Conservation (phyloP, 1,139 yeast species). For the Nematodospora anomalae region DNA sequence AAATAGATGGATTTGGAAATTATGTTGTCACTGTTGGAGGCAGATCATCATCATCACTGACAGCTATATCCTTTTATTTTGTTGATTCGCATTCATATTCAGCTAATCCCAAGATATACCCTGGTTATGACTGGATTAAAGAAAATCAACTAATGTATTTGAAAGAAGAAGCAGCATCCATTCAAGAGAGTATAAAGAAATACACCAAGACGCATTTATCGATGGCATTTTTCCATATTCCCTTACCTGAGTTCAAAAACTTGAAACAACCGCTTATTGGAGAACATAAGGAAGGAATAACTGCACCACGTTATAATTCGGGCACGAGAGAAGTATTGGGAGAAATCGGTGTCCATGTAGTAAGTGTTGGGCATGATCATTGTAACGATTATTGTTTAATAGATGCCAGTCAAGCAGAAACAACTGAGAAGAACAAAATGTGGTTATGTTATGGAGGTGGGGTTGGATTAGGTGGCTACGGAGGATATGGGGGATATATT, state of each 20-base stretch:
- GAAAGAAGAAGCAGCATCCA: slow-evolving; percentile 29
- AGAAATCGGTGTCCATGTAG: slow-evolving; percentile 65
- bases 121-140: slow-evolving; percentile 87
- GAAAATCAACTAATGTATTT: slow-evolving; percentile 68
- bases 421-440: slow-evolving; percentile 40
- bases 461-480: slow-evolving; percentile 92
- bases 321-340: slow-evolving; percentile 61
- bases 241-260: slow-evolving; percentile 77
- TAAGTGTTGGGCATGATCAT: slow-evolving; percentile 91
- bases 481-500: slow-evolving; percentile 82
- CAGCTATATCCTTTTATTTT: slow-evolving; percentile 65
- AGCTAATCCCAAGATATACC: slow-evolving; percentile 58
- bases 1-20: slow-evolving; percentile 78
- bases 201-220: slow-evolving; percentile 51
- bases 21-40: slow-evolving; percentile 57
- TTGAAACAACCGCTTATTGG: slow-evolving; percentile 53
- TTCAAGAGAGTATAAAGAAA: slow-evolving; percentile 13
- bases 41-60: slow-evolving; percentile 36
- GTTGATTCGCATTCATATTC: slow-evolving; percentile 81
- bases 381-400: slow-evolving; percentile 84
- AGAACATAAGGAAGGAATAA: slow-evolving; percentile 62
- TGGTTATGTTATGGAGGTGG: slow-evolving; percentile 97
- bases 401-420: slow-evolving; percentile 34
- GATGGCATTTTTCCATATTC: slow-evolving; percentile 94
- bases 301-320: slow-evolving; percentile 73